These are phyloP conservation scores for Nakazawaea pomicola DNA, from an alignment of 805 yeast species.

Conservation along the genomic window DNA sequence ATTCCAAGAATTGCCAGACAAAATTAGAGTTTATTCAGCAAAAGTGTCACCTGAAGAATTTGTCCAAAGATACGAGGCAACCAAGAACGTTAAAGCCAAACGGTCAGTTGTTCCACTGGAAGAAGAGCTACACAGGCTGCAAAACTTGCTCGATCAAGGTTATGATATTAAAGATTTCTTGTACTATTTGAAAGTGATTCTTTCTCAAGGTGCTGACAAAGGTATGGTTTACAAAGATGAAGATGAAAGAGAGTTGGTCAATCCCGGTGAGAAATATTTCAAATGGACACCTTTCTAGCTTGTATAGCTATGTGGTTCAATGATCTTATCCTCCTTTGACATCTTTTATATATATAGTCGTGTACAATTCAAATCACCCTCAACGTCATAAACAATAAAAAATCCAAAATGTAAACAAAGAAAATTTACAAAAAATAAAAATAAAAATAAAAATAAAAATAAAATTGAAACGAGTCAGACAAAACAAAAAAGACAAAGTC, in stretches of 20 bases:
- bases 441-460: no score
- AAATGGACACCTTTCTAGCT: slow-evolving; percentile 30
- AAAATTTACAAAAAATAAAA: no score
- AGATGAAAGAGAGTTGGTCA: slow-evolving; percentile 38
- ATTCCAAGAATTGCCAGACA: slow-evolving; percentile 36
- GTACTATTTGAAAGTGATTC: slow-evolving; percentile 28
- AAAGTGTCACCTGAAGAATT: slow-evolving; percentile 32
- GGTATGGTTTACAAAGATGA: slow-evolving; percentile 28
- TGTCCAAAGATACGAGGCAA: slow-evolving; percentile 33
- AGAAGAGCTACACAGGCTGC: slow-evolving; percentile 26
- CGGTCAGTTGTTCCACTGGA: slow-evolving; percentile 26
- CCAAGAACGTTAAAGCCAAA: slow-evolving; percentile 29
- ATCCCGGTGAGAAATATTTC: slow-evolving; percentile 39
- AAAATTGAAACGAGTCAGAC: no score
- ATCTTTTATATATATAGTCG: not conserved
- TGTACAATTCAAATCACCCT: not conserved
- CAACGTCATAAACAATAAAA: no score
- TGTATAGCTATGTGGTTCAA: no score
- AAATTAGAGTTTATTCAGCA: slow-evolving; percentile 37
- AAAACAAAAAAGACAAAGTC: no score
- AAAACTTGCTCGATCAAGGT: slow-evolving; percentile 20
- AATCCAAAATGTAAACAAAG: no score
- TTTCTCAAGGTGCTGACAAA: slow-evolving; percentile 35
- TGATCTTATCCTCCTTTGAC: no score
- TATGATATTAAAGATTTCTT: slow-evolving; percentile 32